Base-by-base conservation (phyloP, 73 alveolate species). In the Paramecium sonneborni region DNA sequence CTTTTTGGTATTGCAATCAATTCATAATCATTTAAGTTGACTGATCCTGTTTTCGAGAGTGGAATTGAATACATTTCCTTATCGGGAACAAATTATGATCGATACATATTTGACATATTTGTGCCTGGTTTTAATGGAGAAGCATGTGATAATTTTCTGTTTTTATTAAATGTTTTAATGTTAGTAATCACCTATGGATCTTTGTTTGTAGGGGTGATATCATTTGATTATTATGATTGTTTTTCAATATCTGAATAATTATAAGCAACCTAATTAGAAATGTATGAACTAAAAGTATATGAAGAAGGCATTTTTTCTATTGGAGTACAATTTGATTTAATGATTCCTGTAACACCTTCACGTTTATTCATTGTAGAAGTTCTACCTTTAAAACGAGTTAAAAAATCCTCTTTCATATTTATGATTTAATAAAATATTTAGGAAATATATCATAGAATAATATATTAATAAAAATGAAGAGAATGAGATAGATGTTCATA, bases 351-450 rank as follows among this genome's bases (percentile, higher is more conserved):
- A 6, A 68, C 85, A 23, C 85, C 85, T 24, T 68, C 85, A 12
- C 30, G 23, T 24, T 68, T 68, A 24, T 24, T 68, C 41, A 68
- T 28, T 5, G 85, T 68, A 6, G 85, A 20, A 23, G 85, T 68
- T 28, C 48, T 68, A 7, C 85, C 85, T 28, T 68, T 68, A 20
- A 68, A 68, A 18, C 85, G 12, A 23, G 52, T 68, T 23, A 68
- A 68, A 24, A 68, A 68, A 68, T 68, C 85, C 46, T 6, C 85
- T 68, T 68, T 68, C 85, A 68, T 68, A 20, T 57, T 9, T 57
- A 8, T 8, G 7, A 11, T 41, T 41, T 41, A 41, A 8, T 41
- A 41, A 41, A 41, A 41, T 11, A 41, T n/a, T n/a, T n/a, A n/a
- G n/a, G n/a, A n/a, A n/a, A n/a, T n/a, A n/a, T n/a, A n/a, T n/a